Base-by-base conservation (phyloP, 225 moss, liverwort and hornwort genomes). In the Neckera pumila region DNA sequence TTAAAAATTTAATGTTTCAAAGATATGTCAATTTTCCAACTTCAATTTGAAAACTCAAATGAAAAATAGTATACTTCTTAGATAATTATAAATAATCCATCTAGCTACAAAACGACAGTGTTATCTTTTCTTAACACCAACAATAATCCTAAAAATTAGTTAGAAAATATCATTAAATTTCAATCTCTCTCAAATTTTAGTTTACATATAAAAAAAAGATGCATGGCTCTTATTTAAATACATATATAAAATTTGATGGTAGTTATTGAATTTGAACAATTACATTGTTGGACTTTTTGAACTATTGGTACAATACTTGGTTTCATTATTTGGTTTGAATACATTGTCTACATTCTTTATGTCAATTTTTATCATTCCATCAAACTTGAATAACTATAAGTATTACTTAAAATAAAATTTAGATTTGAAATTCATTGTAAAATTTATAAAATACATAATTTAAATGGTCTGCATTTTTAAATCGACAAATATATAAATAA, bases 291-390 rank as follows among this genome's bases (percentile, higher is more conserved):
- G 11, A 59, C 2, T 38, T 51, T 40, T 53, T 30, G 8, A 64
- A 31, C 7, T 38, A 38, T 2, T 1, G 0, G 0, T 76, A 33
- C 17, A 66, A 40, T 38, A 56, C 0, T 86, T 42, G 4, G 1
- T 56, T 86, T 56, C 4, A 56, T 25, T 20, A 54, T 5, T 86
- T 25, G 4, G 1, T 56, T 86, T 57, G 3, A 57, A 34, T 21
- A 56, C 4, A 64, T 31, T 42, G 8, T 54, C 2, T 38, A 19
- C 9, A 33, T 25, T 21, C 4, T 17, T 60, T 16, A 17, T 53
- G 4, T 17, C 22, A 38, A 11, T 59, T 47, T 51, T 16, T 19
- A 28, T 26, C 26, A 47, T 47, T 47, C 19, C 4, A 65, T 17
- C 2, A 43, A 38, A 58, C 23, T 15, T 18, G 9, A 43, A 33